These are phyloP conservation scores for Xerocomus brunneocitrinus DNA, from an alignment of 768 basidiomycete species.

Conservation along the genomic window DNA sequence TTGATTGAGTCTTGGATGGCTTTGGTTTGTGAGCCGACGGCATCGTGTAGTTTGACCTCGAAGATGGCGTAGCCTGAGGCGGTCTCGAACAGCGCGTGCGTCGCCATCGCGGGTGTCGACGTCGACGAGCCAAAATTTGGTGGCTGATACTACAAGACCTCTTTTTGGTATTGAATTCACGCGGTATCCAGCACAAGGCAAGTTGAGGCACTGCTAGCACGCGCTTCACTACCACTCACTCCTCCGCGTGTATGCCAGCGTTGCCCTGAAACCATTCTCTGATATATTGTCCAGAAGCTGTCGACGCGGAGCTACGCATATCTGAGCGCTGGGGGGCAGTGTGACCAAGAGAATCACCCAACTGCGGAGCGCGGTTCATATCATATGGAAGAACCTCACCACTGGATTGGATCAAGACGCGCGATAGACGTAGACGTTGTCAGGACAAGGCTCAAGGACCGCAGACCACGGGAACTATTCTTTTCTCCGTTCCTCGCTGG, in stretches of 20 bases:
- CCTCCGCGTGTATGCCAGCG: background rate
- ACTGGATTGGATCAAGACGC: background rate
- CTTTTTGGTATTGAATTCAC: slow-evolving; percentile 5
- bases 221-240: background rate
- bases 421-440: background rate
- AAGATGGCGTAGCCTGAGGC: slow-evolving; percentile 94
- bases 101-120: slow-evolving; percentile 47
- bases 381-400: slow-evolving; percentile 1
- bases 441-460: background rate
- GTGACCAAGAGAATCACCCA: background rate
- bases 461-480: background rate
- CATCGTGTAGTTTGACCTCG: slow-evolving; percentile 80
- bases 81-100: slow-evolving; percentile 89
- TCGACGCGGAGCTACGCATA: background rate
- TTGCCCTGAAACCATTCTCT: background rate
- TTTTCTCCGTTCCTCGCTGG: background rate
- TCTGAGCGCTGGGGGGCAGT: slow-evolving; percentile 6
- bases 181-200: background rate
- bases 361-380: background rate
- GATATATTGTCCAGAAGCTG: background rate
- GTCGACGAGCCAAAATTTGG: slow-evolving; percentile 23
- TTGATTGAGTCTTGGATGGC: slow-evolving; percentile 82
- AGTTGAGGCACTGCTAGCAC: background rate
- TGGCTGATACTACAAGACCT: background rate
- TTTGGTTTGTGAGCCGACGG: slow-evolving; percentile 75